These are phyloP conservation scores for Rhododendron vialii DNA, from an alignment of 148 eudicot species.

Conservation along the genomic window DNA sequence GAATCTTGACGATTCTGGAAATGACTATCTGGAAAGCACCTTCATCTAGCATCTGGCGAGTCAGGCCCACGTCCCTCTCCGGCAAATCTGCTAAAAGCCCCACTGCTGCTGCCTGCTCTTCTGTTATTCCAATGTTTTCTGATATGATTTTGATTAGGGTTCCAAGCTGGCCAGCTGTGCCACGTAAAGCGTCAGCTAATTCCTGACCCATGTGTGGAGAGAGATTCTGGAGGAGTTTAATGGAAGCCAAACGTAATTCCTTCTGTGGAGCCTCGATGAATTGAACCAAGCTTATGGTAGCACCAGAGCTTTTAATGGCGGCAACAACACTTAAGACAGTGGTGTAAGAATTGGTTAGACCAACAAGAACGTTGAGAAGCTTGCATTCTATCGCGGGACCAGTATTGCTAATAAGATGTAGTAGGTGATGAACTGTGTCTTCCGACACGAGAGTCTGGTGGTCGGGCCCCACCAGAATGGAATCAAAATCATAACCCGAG, in stretches of 20 bases:
- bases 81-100: constrained; percentile 79
- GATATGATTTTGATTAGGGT: constrained; percentile 55
- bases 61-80: constrained; percentile 55
- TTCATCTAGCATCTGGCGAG: constrained; percentile 57
- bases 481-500: constrained; percentile 66
- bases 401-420: constrained; percentile 82
- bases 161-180: constrained; percentile 70
- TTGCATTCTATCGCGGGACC: constrained; percentile 89
- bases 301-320: constrained; percentile 89
- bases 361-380: constrained; percentile 86
- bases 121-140: constrained; percentile 47
- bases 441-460: constrained; percentile 71
- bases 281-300: constrained; percentile 75
- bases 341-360: constrained; percentile 62
- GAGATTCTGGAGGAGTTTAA: constrained; percentile 72
- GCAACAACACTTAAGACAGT: constrained; percentile 58
- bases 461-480: constrained; percentile 62
- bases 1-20: constrained; percentile 44
- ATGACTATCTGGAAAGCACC: constrained; percentile 52
- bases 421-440: constrained; percentile 57
- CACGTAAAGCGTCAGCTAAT: constrained; percentile 63
- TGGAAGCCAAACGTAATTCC: constrained; percentile 61
- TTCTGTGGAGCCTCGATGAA: constrained; percentile 72
- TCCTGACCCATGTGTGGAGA: constrained; percentile 73
- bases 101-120: constrained; percentile 84